These are phyloP conservation scores for Piloderma croceum DNA, from an alignment of 768 basidiomycete genomes.

Conservation along the genomic window DNA sequence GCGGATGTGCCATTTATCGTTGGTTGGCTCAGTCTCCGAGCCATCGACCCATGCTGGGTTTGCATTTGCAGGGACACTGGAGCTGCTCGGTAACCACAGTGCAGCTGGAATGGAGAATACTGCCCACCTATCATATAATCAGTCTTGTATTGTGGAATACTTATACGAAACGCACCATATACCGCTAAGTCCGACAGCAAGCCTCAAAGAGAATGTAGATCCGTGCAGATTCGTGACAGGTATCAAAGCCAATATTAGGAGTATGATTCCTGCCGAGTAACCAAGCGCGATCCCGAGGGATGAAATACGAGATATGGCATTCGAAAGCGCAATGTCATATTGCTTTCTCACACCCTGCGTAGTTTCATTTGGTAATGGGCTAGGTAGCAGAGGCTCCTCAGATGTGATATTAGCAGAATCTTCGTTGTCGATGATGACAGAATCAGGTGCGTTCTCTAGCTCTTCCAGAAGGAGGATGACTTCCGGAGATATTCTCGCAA, in stretches of 20 bases:
- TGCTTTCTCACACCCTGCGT: slow-evolving; percentile 28
- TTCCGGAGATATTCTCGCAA: slow-evolving; percentile 63
- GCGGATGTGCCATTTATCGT: slow-evolving; percentile 13
- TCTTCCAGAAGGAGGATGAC: slow-evolving; percentile 39
- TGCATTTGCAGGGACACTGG: not conserved
- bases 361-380: slow-evolving; percentile 10
- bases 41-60: slow-evolving; percentile 1
- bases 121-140: slow-evolving; percentile 46
- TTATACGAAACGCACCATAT: slow-evolving; percentile 40
- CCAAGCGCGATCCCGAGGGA: slow-evolving; percentile 82
- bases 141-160: not conserved
- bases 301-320: slow-evolving; percentile 78
- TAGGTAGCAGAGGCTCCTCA: slow-evolving; percentile 36
- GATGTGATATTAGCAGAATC: slow-evolving; percentile 21
- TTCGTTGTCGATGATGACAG: slow-evolving; percentile 9
- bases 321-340: slow-evolving; percentile 58
- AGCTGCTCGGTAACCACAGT: slow-evolving; percentile 62
- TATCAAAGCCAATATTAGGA: slow-evolving; percentile 68
- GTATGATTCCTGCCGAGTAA: slow-evolving; percentile 75
- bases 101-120: slow-evolving; percentile 75
- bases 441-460: slow-evolving; percentile 18
- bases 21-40: slow-evolving; percentile 9
- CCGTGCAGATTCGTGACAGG: slow-evolving; percentile 73
- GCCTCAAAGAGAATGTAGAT: slow-evolving; percentile 69
- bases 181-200: slow-evolving; percentile 82